Conservation (phyloP, 2,329 filamentous ascomycete genomes). For the Ophiosphaerella narmari region DNA sequence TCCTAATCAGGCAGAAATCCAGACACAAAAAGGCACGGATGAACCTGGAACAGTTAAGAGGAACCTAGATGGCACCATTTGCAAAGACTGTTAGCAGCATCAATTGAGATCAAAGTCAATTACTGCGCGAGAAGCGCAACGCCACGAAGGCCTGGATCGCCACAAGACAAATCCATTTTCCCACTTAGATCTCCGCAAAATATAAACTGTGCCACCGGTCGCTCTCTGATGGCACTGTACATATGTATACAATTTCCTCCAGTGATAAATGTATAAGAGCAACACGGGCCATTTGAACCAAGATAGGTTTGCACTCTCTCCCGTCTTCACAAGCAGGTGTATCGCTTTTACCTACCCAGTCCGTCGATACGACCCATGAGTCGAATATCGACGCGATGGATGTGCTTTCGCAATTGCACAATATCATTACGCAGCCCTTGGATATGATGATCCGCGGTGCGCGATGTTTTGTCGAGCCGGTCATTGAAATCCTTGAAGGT, state of each 20-base stretch:
- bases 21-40: not conserved
- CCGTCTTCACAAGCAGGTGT: not conserved
- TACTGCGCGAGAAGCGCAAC: not conserved
- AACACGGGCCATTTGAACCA: not conserved
- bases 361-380: slow-evolving; percentile 19
- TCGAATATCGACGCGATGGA: slow-evolving; percentile 24
- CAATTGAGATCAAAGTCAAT: not conserved
- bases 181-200: too few relatives aligned
- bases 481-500: not conserved
- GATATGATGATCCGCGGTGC: slow-evolving; percentile 5
- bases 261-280: not conserved
- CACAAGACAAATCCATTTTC: too few relatives aligned
- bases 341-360: slow-evolving; percentile 5
- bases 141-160: not conserved
- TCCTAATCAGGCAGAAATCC: not conserved
- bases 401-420: slow-evolving; percentile 16
- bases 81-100: slow-evolving; percentile 42
- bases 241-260: too few relatives aligned
- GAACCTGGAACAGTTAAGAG: slow-evolving; percentile 24
- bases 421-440: slow-evolving; percentile 15
- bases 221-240: too few relatives aligned
- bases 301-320: too few relatives aligned
- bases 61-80: slow-evolving; percentile 42
- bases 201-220: too few relatives aligned
- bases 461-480: not conserved